Evolutionary conservation across 371 early-diverging fungal genomes (phyloP), one percentile per base, ranked within the genome.

Genomic region (Mucor indicus): DNA sequence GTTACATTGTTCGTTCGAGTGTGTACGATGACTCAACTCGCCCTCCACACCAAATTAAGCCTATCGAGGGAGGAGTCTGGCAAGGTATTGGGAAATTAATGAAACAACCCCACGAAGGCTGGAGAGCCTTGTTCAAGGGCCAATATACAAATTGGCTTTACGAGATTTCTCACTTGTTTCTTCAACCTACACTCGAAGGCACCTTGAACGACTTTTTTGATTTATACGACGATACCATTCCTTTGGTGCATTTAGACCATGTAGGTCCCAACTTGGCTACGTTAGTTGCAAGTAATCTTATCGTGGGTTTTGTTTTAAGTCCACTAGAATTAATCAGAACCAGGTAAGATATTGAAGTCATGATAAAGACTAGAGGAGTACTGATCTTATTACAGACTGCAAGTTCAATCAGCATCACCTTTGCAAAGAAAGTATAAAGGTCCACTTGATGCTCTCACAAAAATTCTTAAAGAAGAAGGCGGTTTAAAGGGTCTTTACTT

Each of bases 251-350:
- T 54, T 55, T 86, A 54, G 85, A 86, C 45, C 69, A 61, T 23
- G 75, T 71, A 3, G 78, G 78, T n/a, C 84, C 86, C 20, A 85
- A 85, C 48, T 57, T 89, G 21, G 73, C 83, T 15, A 89, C 91
- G 3, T 53, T 88, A 19, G 78, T 92, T 0, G 78, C 77, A 4
- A 86, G 88, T 15, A 77, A 85, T 59, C 58, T 86, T 6, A 60
- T 85, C 9, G 86, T 82, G 4, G 90, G 91, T 1, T 64, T 86
- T 40, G 38, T 89, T 20, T 69, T 92, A 39, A 85, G 87, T 51
- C 93, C 93, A 3, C 55, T 93, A 21, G 92, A 91, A 45, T 51
- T 91, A n/a, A 77, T 86, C 31, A 81, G 86, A 48, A 89, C 90
- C 25, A 64, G 85, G 83, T 84, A 77, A 48, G 39, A 37, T 7